phyloP scores from a whole-genome alignment of 2,329 filamentous ascomycete species.

The Exophiala aquamarina region DNA sequence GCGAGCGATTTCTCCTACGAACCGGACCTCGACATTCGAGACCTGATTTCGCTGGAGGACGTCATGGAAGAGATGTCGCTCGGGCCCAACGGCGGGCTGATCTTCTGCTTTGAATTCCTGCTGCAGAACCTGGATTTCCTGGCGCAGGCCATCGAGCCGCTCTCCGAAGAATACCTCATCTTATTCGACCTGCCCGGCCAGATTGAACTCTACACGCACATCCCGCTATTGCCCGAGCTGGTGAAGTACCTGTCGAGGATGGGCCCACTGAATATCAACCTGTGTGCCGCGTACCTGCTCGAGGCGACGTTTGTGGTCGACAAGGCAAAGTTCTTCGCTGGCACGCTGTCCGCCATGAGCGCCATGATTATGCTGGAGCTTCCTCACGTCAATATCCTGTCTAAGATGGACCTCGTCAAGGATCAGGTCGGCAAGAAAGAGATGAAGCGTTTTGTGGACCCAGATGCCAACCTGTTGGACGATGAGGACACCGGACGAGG shows the following conservation, averaged over 20 bases:
- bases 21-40: slow-evolving; percentile 92
- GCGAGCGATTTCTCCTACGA: slow-evolving; percentile 89
- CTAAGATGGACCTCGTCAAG: slow-evolving; percentile 96
- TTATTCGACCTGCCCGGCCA: slow-evolving; percentile 99
- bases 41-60: slow-evolving; percentile 89
- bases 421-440: slow-evolving; percentile 85
- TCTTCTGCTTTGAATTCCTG: slow-evolving; percentile 95
- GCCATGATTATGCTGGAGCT: slow-evolving; percentile 99
- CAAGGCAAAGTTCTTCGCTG: slow-evolving; percentile 94
- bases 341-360: slow-evolving; percentile 93
- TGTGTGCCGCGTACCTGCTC: slow-evolving; percentile 91
- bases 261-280: slow-evolving; percentile 80
- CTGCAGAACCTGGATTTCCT: slow-evolving; percentile 93
- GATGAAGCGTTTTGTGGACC: slow-evolving; percentile 84
- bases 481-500: slow-evolving; percentile 66
- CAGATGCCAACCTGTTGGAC: slow-evolving; percentile 78
- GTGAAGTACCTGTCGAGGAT: slow-evolving; percentile 76
- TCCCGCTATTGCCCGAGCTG: slow-evolving; percentile 84
- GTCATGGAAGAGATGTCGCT: slow-evolving; percentile 94
- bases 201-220: slow-evolving; percentile 97
- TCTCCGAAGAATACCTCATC: slow-evolving; percentile 94
- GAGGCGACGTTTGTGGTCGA: slow-evolving; percentile 96
- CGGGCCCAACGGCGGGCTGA: slow-evolving; percentile 87
- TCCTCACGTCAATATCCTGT: slow-evolving; percentile 92
- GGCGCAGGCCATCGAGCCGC: slow-evolving; percentile 75